Conservation (phyloP, 164 flowering plant genomes). For the Dillenia turbinata region DNA sequence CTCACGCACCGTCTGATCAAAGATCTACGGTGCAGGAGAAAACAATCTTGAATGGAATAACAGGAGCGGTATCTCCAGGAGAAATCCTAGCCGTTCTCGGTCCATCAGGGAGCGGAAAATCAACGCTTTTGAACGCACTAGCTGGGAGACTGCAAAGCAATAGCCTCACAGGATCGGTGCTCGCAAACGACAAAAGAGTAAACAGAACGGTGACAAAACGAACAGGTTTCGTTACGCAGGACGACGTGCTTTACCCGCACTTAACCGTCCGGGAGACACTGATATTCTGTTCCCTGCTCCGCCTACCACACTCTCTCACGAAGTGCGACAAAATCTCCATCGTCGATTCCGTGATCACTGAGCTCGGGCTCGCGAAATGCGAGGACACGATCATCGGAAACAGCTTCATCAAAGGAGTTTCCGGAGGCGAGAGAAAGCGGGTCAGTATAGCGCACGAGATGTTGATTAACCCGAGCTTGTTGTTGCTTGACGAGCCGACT, state of each 20-base stretch:
- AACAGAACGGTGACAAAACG: slow-evolving; percentile 28
- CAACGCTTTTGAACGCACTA: slow-evolving; percentile 72
- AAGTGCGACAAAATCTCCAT: slow-evolving; percentile 33
- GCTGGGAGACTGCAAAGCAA: slow-evolving; percentile 58
- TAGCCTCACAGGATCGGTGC: slow-evolving; percentile 52
- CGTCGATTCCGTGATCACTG: slow-evolving; percentile 63
- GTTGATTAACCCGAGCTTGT: slow-evolving; percentile 72
- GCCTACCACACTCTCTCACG: slow-evolving; percentile 42
- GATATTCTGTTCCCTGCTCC: slow-evolving; percentile 58
- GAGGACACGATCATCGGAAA: slow-evolving; percentile 70
- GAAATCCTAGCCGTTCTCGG: slow-evolving; percentile 83
- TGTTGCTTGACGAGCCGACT: slow-evolving; percentile 86
- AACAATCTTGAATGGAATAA: slow-evolving; percentile 49
- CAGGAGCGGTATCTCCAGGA: slow-evolving; percentile 79
- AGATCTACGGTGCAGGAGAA: slow-evolving; percentile 24
- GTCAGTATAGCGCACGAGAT: slow-evolving; percentile 88
- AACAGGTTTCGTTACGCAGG: slow-evolving; percentile 87
- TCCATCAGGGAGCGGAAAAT: slow-evolving; percentile 93
- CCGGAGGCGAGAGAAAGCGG: slow-evolving; percentile 87
- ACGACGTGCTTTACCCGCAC: slow-evolving; percentile 83
- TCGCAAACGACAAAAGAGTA: slow-evolving; percentile 40
- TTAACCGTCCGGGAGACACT: slow-evolving; percentile 86
- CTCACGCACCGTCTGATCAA: slow-evolving; percentile 7
- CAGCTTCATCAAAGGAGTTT: slow-evolving; percentile 61
- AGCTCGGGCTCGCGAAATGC: slow-evolving; percentile 67